These are phyloP conservation scores for Nicotiana knightiana DNA, from an alignment of 257 asterid genomes.

Conservation along the genomic window DNA sequence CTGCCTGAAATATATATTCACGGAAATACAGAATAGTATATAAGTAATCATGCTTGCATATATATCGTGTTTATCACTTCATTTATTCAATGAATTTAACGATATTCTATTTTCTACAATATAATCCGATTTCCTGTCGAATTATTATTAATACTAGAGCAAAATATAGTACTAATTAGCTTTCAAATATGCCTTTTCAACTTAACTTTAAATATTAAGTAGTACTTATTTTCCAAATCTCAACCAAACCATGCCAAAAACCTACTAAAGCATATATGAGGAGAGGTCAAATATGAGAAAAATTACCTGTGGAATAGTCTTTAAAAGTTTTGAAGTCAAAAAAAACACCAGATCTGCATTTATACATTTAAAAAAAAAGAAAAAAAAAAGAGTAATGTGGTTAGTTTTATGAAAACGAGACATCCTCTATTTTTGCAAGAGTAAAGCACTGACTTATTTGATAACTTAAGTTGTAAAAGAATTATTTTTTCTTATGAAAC, in stretches of 20 bases:
- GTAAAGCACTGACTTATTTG: no score
- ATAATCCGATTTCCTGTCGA: not conserved
- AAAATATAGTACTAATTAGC: not conserved
- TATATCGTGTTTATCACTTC: not conserved
- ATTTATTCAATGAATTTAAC: not conserved
- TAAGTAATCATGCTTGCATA: not conserved
- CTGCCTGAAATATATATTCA: slow-evolving; percentile 48
- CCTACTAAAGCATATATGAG: not conserved
- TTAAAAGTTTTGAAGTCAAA: slow-evolving; percentile 77
- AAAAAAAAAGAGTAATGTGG: not conserved
- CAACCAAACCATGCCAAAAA: no score
- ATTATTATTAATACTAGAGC: not conserved
- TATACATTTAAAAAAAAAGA: no score
- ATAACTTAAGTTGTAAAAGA: no score
- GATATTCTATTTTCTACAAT: not conserved
- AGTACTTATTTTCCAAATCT: no score
- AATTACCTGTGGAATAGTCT: slow-evolving; percentile 83
- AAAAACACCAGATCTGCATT: slow-evolving; percentile 76
- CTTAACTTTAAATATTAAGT: no score
- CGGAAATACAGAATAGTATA: not conserved
- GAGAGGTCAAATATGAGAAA: not conserved
- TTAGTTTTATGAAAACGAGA: not conserved
- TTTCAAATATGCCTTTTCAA: no score
- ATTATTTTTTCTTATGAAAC: no score
- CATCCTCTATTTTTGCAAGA: not conserved